phyloP scores from a whole-genome alignment of 495 filamentous ascomycete species.

The Margaritispora aquatica region DNA sequence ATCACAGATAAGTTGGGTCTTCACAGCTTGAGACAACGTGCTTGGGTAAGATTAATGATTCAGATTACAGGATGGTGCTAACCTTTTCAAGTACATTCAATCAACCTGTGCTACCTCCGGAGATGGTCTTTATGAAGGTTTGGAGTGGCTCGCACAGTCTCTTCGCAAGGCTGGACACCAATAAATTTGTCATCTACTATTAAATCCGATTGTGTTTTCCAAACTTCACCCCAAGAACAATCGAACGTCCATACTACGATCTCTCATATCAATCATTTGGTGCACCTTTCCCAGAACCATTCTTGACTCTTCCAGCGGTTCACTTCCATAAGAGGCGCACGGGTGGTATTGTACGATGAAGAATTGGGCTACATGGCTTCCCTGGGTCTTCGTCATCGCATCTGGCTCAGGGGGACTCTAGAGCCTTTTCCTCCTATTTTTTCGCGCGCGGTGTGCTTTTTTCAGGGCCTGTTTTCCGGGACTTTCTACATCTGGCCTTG shows the following conservation, averaged over 20 bases:
- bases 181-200: slow-evolving; percentile 39
- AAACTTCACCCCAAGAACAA: slow-evolving; percentile 18
- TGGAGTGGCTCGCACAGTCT: slow-evolving; percentile 96
- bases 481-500: slow-evolving; percentile 22
- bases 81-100: slow-evolving; percentile 82
- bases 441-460: slow-evolving; percentile 13
- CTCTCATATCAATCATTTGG: slow-evolving; percentile 24
- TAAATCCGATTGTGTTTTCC: slow-evolving; percentile 8
- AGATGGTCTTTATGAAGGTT: slow-evolving; percentile 99
- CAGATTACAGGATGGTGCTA: slow-evolving; percentile 13
- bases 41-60: slow-evolving; percentile 71
- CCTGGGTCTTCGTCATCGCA: slow-evolving; percentile 19
- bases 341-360: slow-evolving; percentile 29
- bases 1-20: slow-evolving; percentile 99
- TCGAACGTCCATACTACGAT: slow-evolving; percentile 23
- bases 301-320: slow-evolving; percentile 24
- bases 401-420: slow-evolving; percentile 4
- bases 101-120: slow-evolving; percentile 98
- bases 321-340: slow-evolving; percentile 27
- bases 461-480: slow-evolving; percentile 2
- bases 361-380: slow-evolving; percentile 19
- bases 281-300: slow-evolving; percentile 23
- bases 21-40: slow-evolving; percentile 93
- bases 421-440: slow-evolving; percentile 17
- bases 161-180: slow-evolving; percentile 86